phyloP scores from a whole-genome alignment of 352 stramenopile genomes.

The Phytophthora cajani region DNA sequence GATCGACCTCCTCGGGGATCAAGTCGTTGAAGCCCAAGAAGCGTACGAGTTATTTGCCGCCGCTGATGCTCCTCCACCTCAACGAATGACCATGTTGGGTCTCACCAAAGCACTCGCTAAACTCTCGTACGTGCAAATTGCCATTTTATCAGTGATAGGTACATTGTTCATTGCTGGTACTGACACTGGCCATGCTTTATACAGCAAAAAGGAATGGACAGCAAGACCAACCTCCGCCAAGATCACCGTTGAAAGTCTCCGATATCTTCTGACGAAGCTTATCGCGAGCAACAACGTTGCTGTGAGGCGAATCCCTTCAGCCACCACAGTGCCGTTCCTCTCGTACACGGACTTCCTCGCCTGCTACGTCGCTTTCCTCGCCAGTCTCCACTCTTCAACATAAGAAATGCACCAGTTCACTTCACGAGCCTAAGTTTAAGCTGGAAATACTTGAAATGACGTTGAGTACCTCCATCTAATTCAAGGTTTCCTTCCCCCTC shows the following conservation, averaged over 20 bases:
- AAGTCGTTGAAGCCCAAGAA: constrained; percentile 64
- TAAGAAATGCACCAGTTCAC: constrained; percentile 13
- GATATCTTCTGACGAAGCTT: constrained; percentile 49
- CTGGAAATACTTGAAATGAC: constrained; percentile 17
- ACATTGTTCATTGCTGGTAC: not conserved
- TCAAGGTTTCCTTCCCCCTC: not conserved
- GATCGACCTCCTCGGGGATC: constrained; percentile 68
- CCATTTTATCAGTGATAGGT: too few relatives aligned
- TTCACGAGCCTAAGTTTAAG: not conserved
- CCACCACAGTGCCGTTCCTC: constrained; percentile 47
- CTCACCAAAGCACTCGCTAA: constrained; percentile 49
- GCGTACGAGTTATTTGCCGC: constrained; percentile 54
- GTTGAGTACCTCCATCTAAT: constrained; percentile 24
- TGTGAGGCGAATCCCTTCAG: constrained; percentile 33
- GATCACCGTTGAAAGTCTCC: constrained; percentile 41
- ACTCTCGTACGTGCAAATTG: constrained; percentile 41
- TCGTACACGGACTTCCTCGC: constrained; percentile 77
- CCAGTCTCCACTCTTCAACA: constrained; percentile 29
- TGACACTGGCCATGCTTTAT: not conserved
- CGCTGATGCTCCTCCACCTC: constrained; percentile 12
- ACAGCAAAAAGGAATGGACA: constrained; percentile 15
- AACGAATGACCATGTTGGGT: constrained; percentile 55
- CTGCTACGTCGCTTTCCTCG: constrained; percentile 58
- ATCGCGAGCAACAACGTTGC: constrained; percentile 42
- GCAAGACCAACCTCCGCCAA: not conserved